These are phyloP conservation scores for Monascus purpureus DNA, from an alignment of 495 filamentous ascomycete species.

Conservation along the genomic window DNA sequence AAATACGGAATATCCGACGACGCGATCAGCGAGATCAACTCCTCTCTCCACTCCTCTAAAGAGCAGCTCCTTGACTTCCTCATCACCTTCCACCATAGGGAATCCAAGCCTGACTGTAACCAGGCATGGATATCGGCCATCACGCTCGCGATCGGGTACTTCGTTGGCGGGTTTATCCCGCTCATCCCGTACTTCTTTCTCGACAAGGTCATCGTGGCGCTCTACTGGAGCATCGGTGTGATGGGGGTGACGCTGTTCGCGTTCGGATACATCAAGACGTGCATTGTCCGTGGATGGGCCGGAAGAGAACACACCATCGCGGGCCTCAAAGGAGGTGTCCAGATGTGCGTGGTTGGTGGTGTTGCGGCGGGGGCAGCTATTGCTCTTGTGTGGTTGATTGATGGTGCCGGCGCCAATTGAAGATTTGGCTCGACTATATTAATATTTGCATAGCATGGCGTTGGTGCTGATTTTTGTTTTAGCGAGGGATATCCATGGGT, in stretches of 20 bases:
- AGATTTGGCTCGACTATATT: neutral
- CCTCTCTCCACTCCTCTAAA: conserved; percentile 29
- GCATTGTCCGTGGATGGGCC: conserved; percentile 27
- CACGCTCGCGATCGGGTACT: conserved; percentile 56
- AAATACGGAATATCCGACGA: conserved; percentile 32
- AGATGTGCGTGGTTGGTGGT: conserved; percentile 55
- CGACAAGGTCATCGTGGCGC: conserved; percentile 36
- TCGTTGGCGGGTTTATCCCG: conserved; percentile 58
- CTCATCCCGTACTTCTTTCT: conserved; percentile 63
- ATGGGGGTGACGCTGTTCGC: conserved; percentile 53
- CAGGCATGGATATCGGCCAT: conserved; percentile 43
- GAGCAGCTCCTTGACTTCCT: conserved; percentile 41
- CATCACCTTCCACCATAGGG: conserved; percentile 40
- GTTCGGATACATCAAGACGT: conserved; percentile 64
- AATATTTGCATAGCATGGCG: too few species aligned
- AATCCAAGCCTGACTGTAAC: conserved; percentile 33
- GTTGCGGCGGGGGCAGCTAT: conserved; percentile 53
- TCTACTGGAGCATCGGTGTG: conserved; percentile 53
- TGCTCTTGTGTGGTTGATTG: conserved; percentile 38
- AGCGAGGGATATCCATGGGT: neutral
- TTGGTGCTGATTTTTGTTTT: conserved; percentile 1
- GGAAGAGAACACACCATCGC: conserved; percentile 25
- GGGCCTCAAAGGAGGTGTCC: conserved; percentile 34
- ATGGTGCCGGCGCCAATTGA: conserved; percentile 11
- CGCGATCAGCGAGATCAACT: conserved; percentile 28